phyloP scores from a whole-genome alignment of 2,329 filamentous ascomycete genomes.

The Xylariaceae sp. region DNA sequence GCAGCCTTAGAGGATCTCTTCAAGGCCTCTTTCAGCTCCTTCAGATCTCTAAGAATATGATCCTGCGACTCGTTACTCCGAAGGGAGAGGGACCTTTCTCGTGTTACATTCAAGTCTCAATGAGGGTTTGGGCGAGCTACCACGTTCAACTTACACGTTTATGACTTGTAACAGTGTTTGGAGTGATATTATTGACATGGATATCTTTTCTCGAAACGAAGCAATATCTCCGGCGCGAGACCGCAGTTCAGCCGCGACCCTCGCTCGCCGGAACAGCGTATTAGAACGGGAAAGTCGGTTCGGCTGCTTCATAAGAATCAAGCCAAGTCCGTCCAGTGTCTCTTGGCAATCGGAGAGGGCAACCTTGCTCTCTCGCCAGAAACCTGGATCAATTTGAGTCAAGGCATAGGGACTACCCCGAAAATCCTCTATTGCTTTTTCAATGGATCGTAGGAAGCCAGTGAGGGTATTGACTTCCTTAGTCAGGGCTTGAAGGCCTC shows the following conservation, averaged over 20 bases:
- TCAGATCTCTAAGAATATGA: conserved; percentile 16
- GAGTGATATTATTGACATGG: conserved; percentile 18
- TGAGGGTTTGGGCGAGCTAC: not conserved
- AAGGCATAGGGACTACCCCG: conserved; percentile 15
- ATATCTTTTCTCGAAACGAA: conserved; percentile 21
- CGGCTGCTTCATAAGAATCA: conserved; percentile 12
- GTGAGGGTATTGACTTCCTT: conserved; percentile 15
- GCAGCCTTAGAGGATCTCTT: conserved; percentile 19
- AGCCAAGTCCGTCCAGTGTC: conserved; percentile 13
- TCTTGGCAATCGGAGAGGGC: conserved; percentile 17
- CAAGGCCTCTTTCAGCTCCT: conserved; percentile 19
- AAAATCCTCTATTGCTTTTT: conserved; percentile 16
- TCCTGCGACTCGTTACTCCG: conserved; percentile 18
- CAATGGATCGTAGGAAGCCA: conserved; percentile 16
- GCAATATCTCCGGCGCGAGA: conserved; percentile 18
- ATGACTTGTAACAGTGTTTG: conserved; percentile 20
- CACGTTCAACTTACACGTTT: conserved; percentile 14
- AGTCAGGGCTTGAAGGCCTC: conserved; percentile 11
- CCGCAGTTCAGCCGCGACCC: conserved; percentile 16
- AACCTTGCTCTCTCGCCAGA: conserved; percentile 20
- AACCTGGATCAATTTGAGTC: conserved; percentile 17
- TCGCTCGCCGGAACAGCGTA: conserved; percentile 15
- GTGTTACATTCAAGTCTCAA: not conserved
- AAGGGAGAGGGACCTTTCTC: conserved; percentile 16
- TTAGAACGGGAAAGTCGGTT: conserved; percentile 16